Percentiles rank a stretch among this genome's conserved stretches.
phyloP scores from a whole-genome alignment of 2,329 filamentous ascomycete species.

The Plenodomus tracheiphilus region DNA sequence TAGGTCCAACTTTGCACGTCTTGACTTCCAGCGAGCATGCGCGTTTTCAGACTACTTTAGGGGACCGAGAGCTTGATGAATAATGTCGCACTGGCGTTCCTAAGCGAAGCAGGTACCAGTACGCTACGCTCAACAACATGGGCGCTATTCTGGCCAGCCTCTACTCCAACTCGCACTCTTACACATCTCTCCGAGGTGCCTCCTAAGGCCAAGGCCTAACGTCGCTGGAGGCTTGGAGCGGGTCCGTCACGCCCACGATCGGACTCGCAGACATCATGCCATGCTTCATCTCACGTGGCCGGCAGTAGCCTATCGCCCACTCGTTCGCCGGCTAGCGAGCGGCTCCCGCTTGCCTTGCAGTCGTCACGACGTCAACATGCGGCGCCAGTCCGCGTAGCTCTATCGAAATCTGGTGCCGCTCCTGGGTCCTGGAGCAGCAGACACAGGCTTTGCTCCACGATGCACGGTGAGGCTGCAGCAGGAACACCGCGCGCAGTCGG shows the following conservation, averaged over 20 bases:
- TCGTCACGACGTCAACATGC: background rate
- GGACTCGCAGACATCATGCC: background rate
- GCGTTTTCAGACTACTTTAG: too few species aligned
- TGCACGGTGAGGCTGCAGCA: background rate
- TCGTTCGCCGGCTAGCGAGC: background rate
- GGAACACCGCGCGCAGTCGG: background rate
- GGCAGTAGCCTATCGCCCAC: background rate
- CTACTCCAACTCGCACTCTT: background rate
- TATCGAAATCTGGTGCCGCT: background rate
- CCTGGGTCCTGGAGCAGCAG: background rate
- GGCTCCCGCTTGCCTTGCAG: background rate
- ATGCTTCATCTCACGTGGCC: background rate
- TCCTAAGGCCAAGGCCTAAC: background rate
- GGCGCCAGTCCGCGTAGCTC: background rate
- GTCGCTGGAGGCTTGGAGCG: background rate
- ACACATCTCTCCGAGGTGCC: background rate
- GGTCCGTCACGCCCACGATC: background rate
- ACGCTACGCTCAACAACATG: background rate
- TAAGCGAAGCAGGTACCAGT: too few species aligned
- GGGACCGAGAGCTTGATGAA: too few species aligned
- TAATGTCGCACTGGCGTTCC: too few species aligned
- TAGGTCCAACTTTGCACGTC: too few species aligned
- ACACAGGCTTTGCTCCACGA: background rate
- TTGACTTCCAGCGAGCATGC: too few species aligned
- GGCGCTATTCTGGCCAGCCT: background rate